Base-by-base conservation (phyloP, 1,284 basidiomycete genomes). In the Inonotus obliquus region DNA sequence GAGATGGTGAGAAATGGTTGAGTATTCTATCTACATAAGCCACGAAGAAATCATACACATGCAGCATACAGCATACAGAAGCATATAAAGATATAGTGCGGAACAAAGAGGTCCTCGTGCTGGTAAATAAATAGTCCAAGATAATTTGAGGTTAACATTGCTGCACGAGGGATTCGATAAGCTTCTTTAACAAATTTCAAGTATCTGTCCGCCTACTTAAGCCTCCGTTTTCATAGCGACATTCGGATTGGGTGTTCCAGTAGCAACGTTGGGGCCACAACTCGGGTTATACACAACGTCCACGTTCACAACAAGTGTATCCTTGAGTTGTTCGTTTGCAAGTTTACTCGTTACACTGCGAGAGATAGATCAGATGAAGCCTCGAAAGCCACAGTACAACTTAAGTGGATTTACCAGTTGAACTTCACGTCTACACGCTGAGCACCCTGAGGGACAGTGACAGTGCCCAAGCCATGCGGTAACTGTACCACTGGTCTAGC, bases 341-440 rank as follows among this genome's bases (percentile, higher is more conserved):
- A 38, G 48, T 38, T 49, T 52, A 14, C 32, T 59, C 9, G 58
- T 35, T 10, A 44, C 39, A 19, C 58, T 59, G 29, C 23, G 25
- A 1, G 17, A 52, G 5, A 52, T 23, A n/a, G 19, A 10, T 39
- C 7, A 55, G 27, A 41, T 41, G 17, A 35, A 23, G 0, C 17
- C 13, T 19, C 19, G 9, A 23, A 25, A 11, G 2, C 9, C 2
- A 27, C 6, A 41, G 9, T 35, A n/a, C n/a, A 4, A 29, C n/a
- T 4, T 41, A 6, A 41, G 13, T 1, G 21, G 21, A 19, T 14
- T 23, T 38, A 59, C 58, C 58, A 59, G 23, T 52, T 59, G 39
- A 59, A 59, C 6, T 37, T 48, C 2, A 59, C 35, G 35, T 59
- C 58, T 23, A 45, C 27, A 11, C 48, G 58, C 9, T 59, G 58